Evolutionary conservation across 352 stramenopile species (phyloP), one percentile per base, ranked within the genome.

Genomic region (Phytophthora lateralis): DNA sequence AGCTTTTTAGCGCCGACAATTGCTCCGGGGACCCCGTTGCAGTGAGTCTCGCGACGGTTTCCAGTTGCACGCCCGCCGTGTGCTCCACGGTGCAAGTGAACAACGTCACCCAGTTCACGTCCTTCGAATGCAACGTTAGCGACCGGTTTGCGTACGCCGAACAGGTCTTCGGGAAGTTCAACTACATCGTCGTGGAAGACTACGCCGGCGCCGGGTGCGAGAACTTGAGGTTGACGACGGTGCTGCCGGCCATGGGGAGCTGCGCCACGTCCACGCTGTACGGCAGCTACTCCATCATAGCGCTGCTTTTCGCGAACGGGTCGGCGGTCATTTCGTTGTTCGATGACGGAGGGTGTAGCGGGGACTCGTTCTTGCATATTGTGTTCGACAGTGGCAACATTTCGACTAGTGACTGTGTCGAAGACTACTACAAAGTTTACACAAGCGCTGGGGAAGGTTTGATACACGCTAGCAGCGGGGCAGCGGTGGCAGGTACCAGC

Each of bases 141-240:
- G 56, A 73, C 53, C 35, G 47, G 17, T 73, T 62, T 41, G 38
- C 52, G 43, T 73, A 66, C 50, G 65, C 65, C 1, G 55, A 60
- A 17, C 14, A 43, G 21, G 20, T 66, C 12, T 69, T 55, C 20
- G 59, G 48, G 6, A 47, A 66, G 34, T 65, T 66, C 21, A 66
- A 73, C 44, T 73, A 62, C 49, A 65, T 73, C 29, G 37, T 62
- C 35, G 60, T 73, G 11, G 65, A 73, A 24, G 53, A 69, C 10
- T 69, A 69, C 26, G n/a, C 30, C 7, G 32, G 15, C 9, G 35
- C 6, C 32, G 49, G 32, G 0, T 73, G 65, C 38, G 59, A 66
- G 14, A 52, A 65, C 24, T 32, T 73, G 37, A 48, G 32, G 0
- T 24, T 55, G 27, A 69, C 65, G 17, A 60, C 43, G 32, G 49